These are phyloP conservation scores for Sinapis alba DNA, from an alignment of 441 rosid genomes.

Conservation along the genomic window DNA sequence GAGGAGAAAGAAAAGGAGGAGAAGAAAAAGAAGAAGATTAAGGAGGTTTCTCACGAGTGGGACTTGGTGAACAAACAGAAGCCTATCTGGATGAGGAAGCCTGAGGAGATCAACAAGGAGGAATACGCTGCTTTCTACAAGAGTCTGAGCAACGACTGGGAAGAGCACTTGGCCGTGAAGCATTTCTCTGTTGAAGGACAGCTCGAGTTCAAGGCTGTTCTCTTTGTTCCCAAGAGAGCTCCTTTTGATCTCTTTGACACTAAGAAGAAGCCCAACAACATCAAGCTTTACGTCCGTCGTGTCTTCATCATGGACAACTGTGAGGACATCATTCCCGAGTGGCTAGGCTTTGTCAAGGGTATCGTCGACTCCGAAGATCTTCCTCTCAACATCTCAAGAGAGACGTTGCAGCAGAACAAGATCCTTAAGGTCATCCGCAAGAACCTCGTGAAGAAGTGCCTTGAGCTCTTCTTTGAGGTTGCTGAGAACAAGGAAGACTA, in stretches of 20 bases:
- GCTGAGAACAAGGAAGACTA: conserved; percentile 87
- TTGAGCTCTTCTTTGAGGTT: conserved; percentile 68
- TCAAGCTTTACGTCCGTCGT: conserved; percentile 75
- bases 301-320: conserved; percentile 84
- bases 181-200: conserved; percentile 77
- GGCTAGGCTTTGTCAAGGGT: conserved; percentile 68
- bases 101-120: conserved; percentile 68
- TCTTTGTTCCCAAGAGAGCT: conserved; percentile 61
- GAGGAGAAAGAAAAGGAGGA: conserved; percentile 12
- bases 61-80: conserved; percentile 70
- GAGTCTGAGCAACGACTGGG: conserved; percentile 79
- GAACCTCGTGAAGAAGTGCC: conserved; percentile 73
- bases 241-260: conserved; percentile 76
- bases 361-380: conserved; percentile 77
- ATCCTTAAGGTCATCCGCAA: conserved; percentile 73
- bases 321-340: conserved; percentile 72
- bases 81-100: conserved; percentile 79
- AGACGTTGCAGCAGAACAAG: conserved; percentile 71
- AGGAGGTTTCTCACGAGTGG: conserved; percentile 46
- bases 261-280: conserved; percentile 72
- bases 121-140: conserved; percentile 76
- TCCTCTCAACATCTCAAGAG: conserved; percentile 73
- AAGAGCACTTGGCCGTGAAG: conserved; percentile 71
- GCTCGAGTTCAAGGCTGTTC: conserved; percentile 75
- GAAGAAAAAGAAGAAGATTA: conserved; percentile 13